Evolutionary conservation across 805 yeast genomes (phyloP), one percentile per base, ranked within the genome.

Genomic region (Metschnikowia corniflorae): DNA sequence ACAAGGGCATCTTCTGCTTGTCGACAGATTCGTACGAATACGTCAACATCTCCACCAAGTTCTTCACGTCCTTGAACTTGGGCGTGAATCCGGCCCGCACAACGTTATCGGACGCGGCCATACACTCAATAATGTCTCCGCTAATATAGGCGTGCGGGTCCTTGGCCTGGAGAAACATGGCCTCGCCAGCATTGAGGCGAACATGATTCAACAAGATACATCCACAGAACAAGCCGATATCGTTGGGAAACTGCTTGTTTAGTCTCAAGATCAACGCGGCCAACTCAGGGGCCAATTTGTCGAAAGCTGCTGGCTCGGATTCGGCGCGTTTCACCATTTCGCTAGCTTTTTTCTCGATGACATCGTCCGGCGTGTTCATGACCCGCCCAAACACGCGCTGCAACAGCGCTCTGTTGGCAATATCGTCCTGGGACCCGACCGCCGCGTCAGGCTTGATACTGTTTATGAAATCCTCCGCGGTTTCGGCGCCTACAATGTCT

Each of bases 41-140:
- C 3, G 96, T 89, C 60, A 93, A 77, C 93, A 86, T 86, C 36
- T 75, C 78, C 29, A 93, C 97, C 57, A 93, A 77, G 54, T 84
- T 87, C 41, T 80, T 65, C 43, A 93, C 97, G 62, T 93, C 99
- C 67, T 91, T 93, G 71, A 91, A 93, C 63, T 93, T 93, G 44
- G 99, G 98, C n/a, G 99, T 93, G 72, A 93, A 93, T 10, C 98
- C 99, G 4, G 97, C 95, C 62, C 99, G 79, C 33, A 93, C 97
- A 40, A 93, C 99, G 55, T 93, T 93, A 62, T 93, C 99, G 26
- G 94, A 82, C 7, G 98, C 97, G 28, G 98, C 98, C 99, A 93
- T 93, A 71, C 98, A 93, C 70, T 93, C 99, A 56, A 93, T 89
- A 50, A 93, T 93, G 62, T 93, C 97, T 49, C 99, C 99, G 37